Percentiles rank a stretch among this genome's conserved stretches.
Evolutionary conservation across 768 basidiomycete species (phyloP).

Genomic region (Boletus vinaceobasis): DNA sequence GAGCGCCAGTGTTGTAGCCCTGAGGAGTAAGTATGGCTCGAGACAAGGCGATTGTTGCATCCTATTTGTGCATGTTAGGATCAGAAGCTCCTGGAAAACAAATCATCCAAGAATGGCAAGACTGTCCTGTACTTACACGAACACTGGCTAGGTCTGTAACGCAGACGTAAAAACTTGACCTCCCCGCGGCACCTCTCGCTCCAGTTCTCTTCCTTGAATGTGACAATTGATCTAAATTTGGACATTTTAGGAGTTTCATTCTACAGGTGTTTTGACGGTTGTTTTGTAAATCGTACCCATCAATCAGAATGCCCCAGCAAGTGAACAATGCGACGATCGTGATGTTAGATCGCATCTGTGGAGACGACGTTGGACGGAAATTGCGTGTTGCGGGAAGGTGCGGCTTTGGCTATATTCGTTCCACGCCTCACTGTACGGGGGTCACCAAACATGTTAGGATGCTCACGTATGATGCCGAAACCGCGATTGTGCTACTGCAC

Average conservation of each 20-base stretch:
- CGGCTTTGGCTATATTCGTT: conserved; percentile 21
- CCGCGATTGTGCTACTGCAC: conserved; percentile 46
- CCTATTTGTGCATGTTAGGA: conserved; percentile 29
- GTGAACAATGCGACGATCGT: conserved; percentile 47
- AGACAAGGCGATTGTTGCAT: conserved; percentile 2
- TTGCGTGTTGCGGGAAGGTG: conserved; percentile 60
- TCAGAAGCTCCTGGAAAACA: conserved; percentile 27
- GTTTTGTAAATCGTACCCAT: background rate
- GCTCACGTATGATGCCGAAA: conserved; percentile 51
- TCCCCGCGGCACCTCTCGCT: background rate
- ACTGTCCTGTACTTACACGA: conserved; percentile 1
- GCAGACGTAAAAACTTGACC: background rate
- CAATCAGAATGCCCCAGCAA: conserved; percentile 43
- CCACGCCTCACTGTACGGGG: conserved; percentile 12
- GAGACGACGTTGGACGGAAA: conserved; percentile 45
- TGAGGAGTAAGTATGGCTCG: background rate
- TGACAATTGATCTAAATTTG: background rate
- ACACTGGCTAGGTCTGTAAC: background rate
- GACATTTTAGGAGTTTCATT: background rate
- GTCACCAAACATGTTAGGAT: conserved; percentile 38
- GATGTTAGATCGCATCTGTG: conserved; percentile 39
- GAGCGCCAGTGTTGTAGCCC: background rate
- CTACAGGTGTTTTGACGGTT: background rate
- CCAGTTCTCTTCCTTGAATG: conserved; percentile 1
- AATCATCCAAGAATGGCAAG: conserved; percentile 13